Evolutionary conservation across 306 rosid genomes (phyloP).

Genomic region (Fragaria nilgerrensis): DNA sequence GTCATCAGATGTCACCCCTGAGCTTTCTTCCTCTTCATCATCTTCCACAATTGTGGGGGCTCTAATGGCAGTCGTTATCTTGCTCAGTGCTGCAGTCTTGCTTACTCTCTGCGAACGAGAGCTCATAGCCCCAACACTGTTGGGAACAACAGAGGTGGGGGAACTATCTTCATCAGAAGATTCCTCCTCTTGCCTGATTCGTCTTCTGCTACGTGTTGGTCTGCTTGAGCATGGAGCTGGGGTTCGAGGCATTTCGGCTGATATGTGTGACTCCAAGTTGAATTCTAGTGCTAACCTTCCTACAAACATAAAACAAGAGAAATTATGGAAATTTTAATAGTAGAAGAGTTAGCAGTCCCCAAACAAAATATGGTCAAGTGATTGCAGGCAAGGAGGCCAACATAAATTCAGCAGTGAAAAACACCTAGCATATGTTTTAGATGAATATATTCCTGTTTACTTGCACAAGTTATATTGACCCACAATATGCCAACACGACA

Average conservation of each 20-base stretch:
- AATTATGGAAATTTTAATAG: neutral
- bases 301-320: slow-evolving; percentile 4
- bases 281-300: slow-evolving; percentile 41
- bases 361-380: neutral
- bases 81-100: slow-evolving; percentile 74
- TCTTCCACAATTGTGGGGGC: slow-evolving; percentile 35
- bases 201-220: slow-evolving; percentile 55
- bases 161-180: slow-evolving; percentile 69
- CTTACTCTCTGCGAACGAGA: slow-evolving; percentile 85
- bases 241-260: slow-evolving; percentile 50
- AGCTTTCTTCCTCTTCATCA: slow-evolving; percentile 51
- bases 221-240: slow-evolving; percentile 52
- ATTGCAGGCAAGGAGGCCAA: neutral
- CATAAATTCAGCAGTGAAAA: neutral
- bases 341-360: neutral
- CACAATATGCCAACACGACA: neutral
- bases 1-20: slow-evolving; percentile 54
- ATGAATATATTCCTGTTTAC: neutral
- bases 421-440: neutral
- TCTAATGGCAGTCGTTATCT: slow-evolving; percentile 52
- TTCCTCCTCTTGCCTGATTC: slow-evolving; percentile 54
- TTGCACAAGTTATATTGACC: neutral
- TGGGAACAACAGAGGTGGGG: slow-evolving; percentile 53
- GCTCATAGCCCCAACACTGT: slow-evolving; percentile 27
- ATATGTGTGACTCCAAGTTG: slow-evolving; percentile 45